Evolutionary conservation across 306 rosid genomes (phyloP).

Genomic region (Cucumis hystrix): DNA sequence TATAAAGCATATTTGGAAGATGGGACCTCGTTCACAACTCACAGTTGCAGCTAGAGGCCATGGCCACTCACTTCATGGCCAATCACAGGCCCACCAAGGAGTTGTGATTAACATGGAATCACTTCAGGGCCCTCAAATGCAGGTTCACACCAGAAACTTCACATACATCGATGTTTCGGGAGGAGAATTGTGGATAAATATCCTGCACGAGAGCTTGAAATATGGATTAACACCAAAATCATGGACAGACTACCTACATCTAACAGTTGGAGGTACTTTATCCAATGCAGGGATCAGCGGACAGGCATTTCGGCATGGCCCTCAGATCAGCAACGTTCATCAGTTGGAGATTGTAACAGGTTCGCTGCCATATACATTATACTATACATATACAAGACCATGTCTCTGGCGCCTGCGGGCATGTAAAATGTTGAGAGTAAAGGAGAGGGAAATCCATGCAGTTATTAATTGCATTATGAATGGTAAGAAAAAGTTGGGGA

Average conservation of each 20-base stretch:
- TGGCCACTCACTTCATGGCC: constrained; percentile 93
- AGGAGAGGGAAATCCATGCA: background rate
- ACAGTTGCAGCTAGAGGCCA: constrained; percentile 92
- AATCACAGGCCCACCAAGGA: constrained; percentile 72
- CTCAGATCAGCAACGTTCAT: constrained; percentile 90
- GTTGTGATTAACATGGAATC: constrained; percentile 83
- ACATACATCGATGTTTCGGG: constrained; percentile 72
- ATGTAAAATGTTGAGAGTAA: background rate
- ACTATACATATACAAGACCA: background rate
- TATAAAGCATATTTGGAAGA: constrained; percentile 55
- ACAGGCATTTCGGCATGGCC: constrained; percentile 89
- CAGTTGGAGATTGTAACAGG: constrained; percentile 95
- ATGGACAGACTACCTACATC: constrained; percentile 91
- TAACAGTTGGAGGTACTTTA: constrained; percentile 92
- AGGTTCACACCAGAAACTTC: constrained; percentile 28
- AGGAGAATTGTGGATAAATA: constrained; percentile 85
- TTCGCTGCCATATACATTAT: constrained; percentile 14
- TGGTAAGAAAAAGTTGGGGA: background rate
- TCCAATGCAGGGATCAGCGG: constrained; percentile 97
- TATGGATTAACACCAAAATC: constrained; percentile 83
- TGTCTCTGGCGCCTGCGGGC: background rate
- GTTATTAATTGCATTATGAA: background rate
- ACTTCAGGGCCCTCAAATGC: constrained; percentile 39
- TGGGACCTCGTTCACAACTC: constrained; percentile 67
- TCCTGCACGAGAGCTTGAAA: constrained; percentile 72